These are phyloP conservation scores for Ceratobasidium sp. DNA, from an alignment of 1,284 basidiomycete species.

Conservation along the genomic window DNA sequence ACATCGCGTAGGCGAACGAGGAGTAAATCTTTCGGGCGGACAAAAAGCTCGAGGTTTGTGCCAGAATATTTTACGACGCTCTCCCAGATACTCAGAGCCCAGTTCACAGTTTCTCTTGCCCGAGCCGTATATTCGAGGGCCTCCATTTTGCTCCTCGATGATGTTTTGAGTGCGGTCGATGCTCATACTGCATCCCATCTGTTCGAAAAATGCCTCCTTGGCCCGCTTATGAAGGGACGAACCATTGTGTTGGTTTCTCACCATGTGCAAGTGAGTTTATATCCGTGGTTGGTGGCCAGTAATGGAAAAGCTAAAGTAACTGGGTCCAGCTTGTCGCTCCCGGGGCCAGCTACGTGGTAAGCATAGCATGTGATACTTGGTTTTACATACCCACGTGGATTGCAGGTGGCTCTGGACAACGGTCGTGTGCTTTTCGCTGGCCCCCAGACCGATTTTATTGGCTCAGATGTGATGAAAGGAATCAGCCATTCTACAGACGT, in stretches of 20 bases:
- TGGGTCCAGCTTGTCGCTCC: constrained; percentile 75
- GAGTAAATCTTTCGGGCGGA: constrained; percentile 88
- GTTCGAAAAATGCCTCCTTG: constrained; percentile 83
- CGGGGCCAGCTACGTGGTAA: constrained; percentile 72
- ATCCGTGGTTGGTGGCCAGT: background rate
- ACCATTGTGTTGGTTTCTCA: constrained; percentile 91
- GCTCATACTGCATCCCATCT: constrained; percentile 90
- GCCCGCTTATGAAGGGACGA: constrained; percentile 80
- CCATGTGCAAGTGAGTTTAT: constrained; percentile 58
- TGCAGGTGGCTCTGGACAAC: constrained; percentile 79
- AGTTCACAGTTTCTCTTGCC: constrained; percentile 74
- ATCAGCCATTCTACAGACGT: constrained; percentile 72
- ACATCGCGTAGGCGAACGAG: constrained; percentile 59
- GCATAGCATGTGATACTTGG: constrained; percentile 48
- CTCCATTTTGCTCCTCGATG: constrained; percentile 86
- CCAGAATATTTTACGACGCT: background rate
- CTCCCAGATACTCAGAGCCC: constrained; percentile 28
- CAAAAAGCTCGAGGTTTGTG: constrained; percentile 88
- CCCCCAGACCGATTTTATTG: constrained; percentile 70
- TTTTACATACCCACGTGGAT: constrained; percentile 51
- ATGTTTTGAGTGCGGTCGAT: constrained; percentile 80
- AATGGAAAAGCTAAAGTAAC: background rate
- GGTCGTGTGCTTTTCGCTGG: constrained; percentile 84
- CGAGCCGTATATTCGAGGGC: constrained; percentile 95
- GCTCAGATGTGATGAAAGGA: constrained; percentile 70